phyloP scores from a whole-genome alignment of 495 filamentous ascomycete species.

The Neurospora sp. region DNA sequence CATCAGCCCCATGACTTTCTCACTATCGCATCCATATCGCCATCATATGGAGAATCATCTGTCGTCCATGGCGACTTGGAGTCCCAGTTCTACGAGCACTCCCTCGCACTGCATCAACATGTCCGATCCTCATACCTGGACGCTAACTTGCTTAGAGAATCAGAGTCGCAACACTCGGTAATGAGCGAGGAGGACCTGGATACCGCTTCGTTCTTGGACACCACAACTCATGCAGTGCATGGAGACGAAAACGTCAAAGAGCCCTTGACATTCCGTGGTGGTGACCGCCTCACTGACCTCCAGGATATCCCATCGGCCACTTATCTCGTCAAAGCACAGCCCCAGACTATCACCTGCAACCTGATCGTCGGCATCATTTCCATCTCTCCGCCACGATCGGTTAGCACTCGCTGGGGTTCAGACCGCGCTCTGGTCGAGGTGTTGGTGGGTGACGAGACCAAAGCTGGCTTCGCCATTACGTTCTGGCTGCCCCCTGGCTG shows the following conservation, averaged over 20 bases:
- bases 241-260: not conserved
- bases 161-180: not conserved
- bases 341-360: constrained; percentile 71
- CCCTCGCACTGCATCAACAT: constrained; percentile 53
- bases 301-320: constrained; percentile 56
- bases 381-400: constrained; percentile 50
- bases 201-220: constrained; percentile 7
- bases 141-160: not conserved
- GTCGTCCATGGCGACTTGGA: constrained; percentile 15
- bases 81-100: constrained; percentile 64
- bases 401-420: constrained; percentile 41
- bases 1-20: constrained; percentile 39
- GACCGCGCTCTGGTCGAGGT: constrained; percentile 62
- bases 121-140: constrained; percentile 41
- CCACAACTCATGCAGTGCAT: not conserved
- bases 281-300: constrained; percentile 48
- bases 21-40: constrained; percentile 27
- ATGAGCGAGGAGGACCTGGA: constrained; percentile 5
- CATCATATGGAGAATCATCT: constrained; percentile 16
- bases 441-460: constrained; percentile 79
- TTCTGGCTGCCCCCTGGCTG: constrained; percentile 57
- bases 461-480: constrained; percentile 68
- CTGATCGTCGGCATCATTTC: constrained; percentile 70
- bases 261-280: constrained; percentile 10
- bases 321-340: constrained; percentile 58